A percentile compares a stretch with the other conserved stretches of the same genome.
phyloP scores from a whole-genome alignment of 1,139 yeast species.

The Eremothecium sinecaudum region DNA sequence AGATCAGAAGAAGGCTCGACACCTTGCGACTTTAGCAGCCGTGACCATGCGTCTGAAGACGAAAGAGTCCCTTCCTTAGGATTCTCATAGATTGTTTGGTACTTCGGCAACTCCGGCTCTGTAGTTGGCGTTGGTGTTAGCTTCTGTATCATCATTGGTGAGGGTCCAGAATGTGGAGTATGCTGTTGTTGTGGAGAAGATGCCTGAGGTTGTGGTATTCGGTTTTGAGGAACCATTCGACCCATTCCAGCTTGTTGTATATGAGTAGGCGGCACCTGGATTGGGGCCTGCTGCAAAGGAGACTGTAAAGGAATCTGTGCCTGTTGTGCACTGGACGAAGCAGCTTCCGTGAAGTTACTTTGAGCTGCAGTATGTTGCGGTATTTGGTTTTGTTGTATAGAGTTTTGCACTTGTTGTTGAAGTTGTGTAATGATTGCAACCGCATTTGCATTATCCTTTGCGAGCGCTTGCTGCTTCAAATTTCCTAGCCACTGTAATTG shows the following conservation, averaged over 20 bases:
- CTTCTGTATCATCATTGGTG: background rate
- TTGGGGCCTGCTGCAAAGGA: background rate
- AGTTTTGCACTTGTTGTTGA: constrained; percentile 30
- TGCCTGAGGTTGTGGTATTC: background rate
- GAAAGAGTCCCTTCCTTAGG: constrained; percentile 27
- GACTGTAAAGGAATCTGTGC: constrained; percentile 6
- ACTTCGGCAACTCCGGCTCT: constrained; percentile 28
- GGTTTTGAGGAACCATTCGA: background rate
- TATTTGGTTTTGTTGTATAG: constrained; percentile 29
- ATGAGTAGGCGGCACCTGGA: constrained; percentile 1
- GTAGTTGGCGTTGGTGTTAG: constrained; percentile 10
- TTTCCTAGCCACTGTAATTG: constrained; percentile 27
- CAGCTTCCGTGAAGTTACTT: too few relatives aligned
- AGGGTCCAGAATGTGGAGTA: background rate
- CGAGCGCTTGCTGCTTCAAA: constrained; percentile 28
- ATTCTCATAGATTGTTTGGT: constrained; percentile 24
- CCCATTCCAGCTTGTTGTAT: constrained; percentile 3
- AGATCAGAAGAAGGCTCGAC: constrained; percentile 41
- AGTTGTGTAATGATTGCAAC: constrained; percentile 35
- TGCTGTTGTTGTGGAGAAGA: background rate
- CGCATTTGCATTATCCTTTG: constrained; percentile 27
- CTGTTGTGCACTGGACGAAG: too few relatives aligned
- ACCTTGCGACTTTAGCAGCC: constrained; percentile 35
- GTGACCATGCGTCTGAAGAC: constrained; percentile 46
- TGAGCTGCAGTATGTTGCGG: constrained; percentile 27